Evolutionary conservation across 805 yeast genomes (phyloP).

Genomic region (Debaryomyces tyrocola): DNA sequence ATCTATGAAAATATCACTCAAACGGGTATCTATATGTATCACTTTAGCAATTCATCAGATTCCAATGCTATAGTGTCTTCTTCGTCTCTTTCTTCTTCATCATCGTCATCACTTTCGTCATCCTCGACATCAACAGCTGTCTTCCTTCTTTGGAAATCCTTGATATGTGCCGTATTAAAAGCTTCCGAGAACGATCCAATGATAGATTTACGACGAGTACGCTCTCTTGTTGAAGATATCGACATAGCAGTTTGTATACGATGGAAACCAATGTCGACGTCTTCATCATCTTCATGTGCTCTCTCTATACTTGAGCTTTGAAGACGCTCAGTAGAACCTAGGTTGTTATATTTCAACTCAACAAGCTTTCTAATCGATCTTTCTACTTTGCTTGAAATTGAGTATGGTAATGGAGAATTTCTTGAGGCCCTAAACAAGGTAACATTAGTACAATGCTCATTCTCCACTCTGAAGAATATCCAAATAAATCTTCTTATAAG

Average conservation of each 20-base stretch:
- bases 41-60: no score
- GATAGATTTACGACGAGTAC: slow-evolving; percentile 37
- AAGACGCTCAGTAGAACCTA: background rate
- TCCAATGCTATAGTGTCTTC: no score
- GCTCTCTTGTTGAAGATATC: slow-evolving; percentile 76
- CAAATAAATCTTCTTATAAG: slow-evolving; percentile 80
- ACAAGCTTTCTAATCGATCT: slow-evolving; percentile 37
- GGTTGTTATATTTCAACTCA: slow-evolving; percentile 24
- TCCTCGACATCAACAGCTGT: slow-evolving; percentile 25
- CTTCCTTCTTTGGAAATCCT: slow-evolving; percentile 80
- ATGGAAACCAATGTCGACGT: slow-evolving; percentile 11
- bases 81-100: slow-evolving; percentile 10
- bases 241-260: slow-evolving; percentile 1
- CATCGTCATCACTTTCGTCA: slow-evolving; percentile 37
- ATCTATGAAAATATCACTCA: no score
- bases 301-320: background rate
- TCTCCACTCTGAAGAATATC: slow-evolving; percentile 91
- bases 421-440: slow-evolving; percentile 82
- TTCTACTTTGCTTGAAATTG: slow-evolving; percentile 36
- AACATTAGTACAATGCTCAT: slow-evolving; percentile 92
- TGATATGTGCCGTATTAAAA: slow-evolving; percentile 74
- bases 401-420: slow-evolving; percentile 83
- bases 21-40: no score
- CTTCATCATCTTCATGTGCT: slow-evolving; percentile 8
- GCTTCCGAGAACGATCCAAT: slow-evolving; percentile 49